Percentiles rank a stretch among this genome's conserved stretches.
phyloP scores from a whole-genome alignment of 306 rosid genomes.

The Nissolia schottii region DNA sequence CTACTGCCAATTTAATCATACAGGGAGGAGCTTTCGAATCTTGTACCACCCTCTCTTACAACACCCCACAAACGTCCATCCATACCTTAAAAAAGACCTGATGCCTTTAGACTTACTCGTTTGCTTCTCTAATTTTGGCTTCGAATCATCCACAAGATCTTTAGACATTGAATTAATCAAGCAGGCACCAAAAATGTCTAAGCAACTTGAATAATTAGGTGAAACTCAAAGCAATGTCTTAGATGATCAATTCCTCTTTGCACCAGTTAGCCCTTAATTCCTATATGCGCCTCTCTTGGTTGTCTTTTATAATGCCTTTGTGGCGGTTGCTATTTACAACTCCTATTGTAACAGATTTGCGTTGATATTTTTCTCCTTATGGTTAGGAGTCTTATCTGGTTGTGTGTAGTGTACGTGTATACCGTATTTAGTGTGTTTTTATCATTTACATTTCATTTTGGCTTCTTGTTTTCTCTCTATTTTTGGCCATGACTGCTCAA shows the following conservation, averaged over 20 bases:
- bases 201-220: no score
- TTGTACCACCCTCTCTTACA: constrained; percentile 38
- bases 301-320: not conserved
- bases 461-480: not conserved
- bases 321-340: not conserved
- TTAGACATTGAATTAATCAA: not conserved
- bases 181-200: no score
- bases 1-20: not conserved
- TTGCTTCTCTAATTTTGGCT: not conserved
- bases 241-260: no score
- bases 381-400: not conserved
- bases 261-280: no score
- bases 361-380: not conserved
- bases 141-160: not conserved
- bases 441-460: not conserved
- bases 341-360: not conserved
- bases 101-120: not conserved
- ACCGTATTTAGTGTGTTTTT: not conserved
- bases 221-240: no score
- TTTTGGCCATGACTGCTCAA: not conserved
- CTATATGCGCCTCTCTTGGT: not conserved
- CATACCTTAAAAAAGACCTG: not conserved
- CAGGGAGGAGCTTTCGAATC: constrained; percentile 13
- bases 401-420: not conserved
- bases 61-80: constrained; percentile 29